Evolutionary conservation across 2,329 filamentous ascomycete genomes (phyloP), one percentile per base, ranked within the genome.

Genomic region (Curvularia lunata): DNA sequence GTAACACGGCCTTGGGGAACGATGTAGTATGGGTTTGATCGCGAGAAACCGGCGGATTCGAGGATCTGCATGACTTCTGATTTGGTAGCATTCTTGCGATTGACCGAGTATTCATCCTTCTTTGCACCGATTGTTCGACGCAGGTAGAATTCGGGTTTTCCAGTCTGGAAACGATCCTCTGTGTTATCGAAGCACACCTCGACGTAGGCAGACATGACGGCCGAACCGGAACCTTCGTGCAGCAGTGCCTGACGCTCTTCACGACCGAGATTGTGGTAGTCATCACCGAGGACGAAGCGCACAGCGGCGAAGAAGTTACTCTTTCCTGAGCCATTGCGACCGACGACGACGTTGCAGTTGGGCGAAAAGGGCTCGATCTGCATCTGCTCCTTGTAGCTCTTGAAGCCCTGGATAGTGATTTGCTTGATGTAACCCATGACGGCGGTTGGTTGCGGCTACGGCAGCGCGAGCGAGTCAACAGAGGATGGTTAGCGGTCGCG

Each of bases 331-430:
- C 95, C 95, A 88, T 99, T 99, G 82, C 95, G 94, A 67, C 95
- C 95, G 73, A 99, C 95, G 71, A 99, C 96, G 68, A 99, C 93
- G 82, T 99, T 99, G 72, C 94, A 95, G 72, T 96, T 96, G 52
- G 94, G 89, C 43, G 94, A 98, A 80, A 99, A 99, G 60, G 94
- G 94, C 76, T 99, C 95, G 76, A 98, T 97, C 77, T 97, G 91
- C 51, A 92, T 98, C 78, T 99, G 96, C 75, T 99, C 94, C 84
- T 99, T 99, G 87, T 99, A 99, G 85, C 93, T 97, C 82, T 99
- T 99, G 82, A 99, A 99, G 87, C 95, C 95, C 79, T 99, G 95
- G 76, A 99, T 98, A 79, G 97, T 98, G 78, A 98, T 97, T 83
- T 99, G 95, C 80, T 99, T 99, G 85, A 99, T 97, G 83, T 96